Conservation (phyloP, 495 filamentous ascomycete genomes). For the Opeltia flavorubescens region DNA sequence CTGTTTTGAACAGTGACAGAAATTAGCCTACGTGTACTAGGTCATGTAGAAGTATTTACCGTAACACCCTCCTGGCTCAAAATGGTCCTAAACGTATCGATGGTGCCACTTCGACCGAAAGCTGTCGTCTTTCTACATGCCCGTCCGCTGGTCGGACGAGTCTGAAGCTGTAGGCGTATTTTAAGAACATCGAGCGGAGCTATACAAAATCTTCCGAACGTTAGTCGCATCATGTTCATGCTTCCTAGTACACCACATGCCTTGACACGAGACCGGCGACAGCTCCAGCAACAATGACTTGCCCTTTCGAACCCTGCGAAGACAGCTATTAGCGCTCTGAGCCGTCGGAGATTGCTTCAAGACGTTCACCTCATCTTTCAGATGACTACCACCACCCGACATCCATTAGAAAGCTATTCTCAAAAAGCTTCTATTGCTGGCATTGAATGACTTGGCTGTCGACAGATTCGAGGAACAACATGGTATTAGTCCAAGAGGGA, state of each 20-base stretch:
- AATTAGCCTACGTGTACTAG: not conserved
- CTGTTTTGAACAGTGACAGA: slow-evolving; percentile 15
- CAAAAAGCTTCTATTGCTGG: too few species aligned
- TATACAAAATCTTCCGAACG: slow-evolving; percentile 57
- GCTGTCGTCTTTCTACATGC: slow-evolving; percentile 36
- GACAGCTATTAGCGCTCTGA: not conserved
- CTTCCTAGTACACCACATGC: slow-evolving; percentile 22
- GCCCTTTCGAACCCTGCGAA: slow-evolving; percentile 58
- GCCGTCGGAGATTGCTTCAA: slow-evolving; percentile 1
- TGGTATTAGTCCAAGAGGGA: too few species aligned
- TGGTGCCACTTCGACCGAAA: slow-evolving; percentile 65
- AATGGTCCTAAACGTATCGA: slow-evolving; percentile 64
- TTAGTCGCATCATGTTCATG: not conserved
- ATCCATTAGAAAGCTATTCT: slow-evolving; percentile 41
- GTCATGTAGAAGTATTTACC: slow-evolving; percentile 20
- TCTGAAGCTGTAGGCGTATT: slow-evolving; percentile 87
- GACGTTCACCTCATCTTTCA: slow-evolving; percentile 75
- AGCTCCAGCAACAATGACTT: slow-evolving; percentile 73
- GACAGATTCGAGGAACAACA: too few species aligned
- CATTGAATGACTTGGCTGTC: too few species aligned
- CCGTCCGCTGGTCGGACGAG: slow-evolving; percentile 62
- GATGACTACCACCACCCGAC: slow-evolving; percentile 58
- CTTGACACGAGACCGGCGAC: slow-evolving; percentile 82
- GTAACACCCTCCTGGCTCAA: slow-evolving; percentile 64
- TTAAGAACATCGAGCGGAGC: slow-evolving; percentile 92